Evolutionary conservation across 139 green algal species (phyloP), one percentile per base, ranked within the genome.

Genomic region (Auxenochlorella pyrenoidosa): DNA sequence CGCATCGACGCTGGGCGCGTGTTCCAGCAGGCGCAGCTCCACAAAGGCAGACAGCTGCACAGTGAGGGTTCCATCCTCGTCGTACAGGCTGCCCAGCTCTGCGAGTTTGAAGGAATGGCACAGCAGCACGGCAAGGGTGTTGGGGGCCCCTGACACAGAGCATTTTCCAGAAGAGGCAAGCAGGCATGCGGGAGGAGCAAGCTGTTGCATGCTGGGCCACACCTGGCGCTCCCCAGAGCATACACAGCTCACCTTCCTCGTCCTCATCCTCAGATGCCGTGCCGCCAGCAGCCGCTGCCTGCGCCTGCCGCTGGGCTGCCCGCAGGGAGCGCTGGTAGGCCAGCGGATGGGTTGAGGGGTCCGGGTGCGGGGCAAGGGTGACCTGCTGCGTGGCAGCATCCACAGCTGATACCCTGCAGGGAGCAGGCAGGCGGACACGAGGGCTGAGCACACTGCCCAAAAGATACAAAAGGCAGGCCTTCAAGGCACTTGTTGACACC

Each of bases 81-180:
- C 78, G 36, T 92, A 92, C 71, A 44, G 51, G 51, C 40, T 85
- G 58, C 82, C 82, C 71, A 40, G 30, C n/a, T 87, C 82, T 86
- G 81, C 58, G 43, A 5, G n/a, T 5, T 15, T 5, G 18, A n/a
- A n/a, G n/a, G n/a, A n/a, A n/a, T n/a, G n/a, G n/a, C n/a, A n/a
- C n/a, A n/a, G n/a, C n/a, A n/a, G n/a, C n/a, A n/a, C n/a, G n/a
- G n/a, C n/a, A n/a, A n/a, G n/a, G n/a, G n/a, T n/a, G n/a, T n/a
- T n/a, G n/a, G n/a, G n/a, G n/a, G n/a, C n/a, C n/a, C n/a, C n/a
- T n/a, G n/a, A n/a, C n/a, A n/a, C n/a, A n/a, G n/a, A n/a, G n/a
- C n/a, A n/a, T n/a, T n/a, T n/a, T n/a, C n/a, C n/a, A n/a, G n/a
- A n/a, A n/a, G n/a, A n/a, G n/a, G n/a, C n/a, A n/a, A n/a, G n/a